Conservation (phyloP, 169 alveolate genomes). For the Cryptosporidium viatorum region DNA sequence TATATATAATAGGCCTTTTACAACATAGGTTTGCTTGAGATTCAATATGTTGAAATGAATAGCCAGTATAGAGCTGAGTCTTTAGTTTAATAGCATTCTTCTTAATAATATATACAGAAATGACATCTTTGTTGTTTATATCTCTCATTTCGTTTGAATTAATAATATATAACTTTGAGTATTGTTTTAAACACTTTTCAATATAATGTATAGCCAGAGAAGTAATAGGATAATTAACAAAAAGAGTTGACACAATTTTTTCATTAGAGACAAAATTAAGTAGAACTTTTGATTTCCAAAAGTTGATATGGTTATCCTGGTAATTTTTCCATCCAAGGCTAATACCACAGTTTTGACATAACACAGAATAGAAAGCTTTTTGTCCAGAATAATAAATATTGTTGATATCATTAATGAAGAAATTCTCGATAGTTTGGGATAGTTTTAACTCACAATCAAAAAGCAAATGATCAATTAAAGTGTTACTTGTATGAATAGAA, state of each 20-base stretch:
- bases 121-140: not conserved
- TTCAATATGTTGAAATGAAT: not conserved
- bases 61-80: not conserved
- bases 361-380: not conserved
- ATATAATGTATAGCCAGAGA: slow-evolving; percentile 21
- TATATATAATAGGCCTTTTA: not conserved
- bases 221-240: slow-evolving; percentile 8
- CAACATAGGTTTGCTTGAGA: not conserved
- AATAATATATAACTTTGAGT: slow-evolving; percentile 8
- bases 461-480: not conserved
- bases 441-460: not conserved
- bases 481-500: slow-evolving; percentile 15
- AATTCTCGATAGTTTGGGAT: not conserved
- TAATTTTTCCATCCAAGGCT: slow-evolving; percentile 48
- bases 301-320: not conserved
- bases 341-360: slow-evolving; percentile 1
- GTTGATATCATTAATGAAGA: slow-evolving; percentile 32
- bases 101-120: not conserved
- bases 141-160: not conserved
- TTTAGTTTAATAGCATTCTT: slow-evolving; percentile 13
- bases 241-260: not conserved
- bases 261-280: not conserved
- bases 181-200: slow-evolving; percentile 10
- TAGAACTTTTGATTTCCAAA: slow-evolving; percentile 37
- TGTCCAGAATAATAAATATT: slow-evolving; percentile 3